Conservation (phyloP, 2,329 filamentous ascomycete genomes). For the Fusarium nelsonii region DNA sequence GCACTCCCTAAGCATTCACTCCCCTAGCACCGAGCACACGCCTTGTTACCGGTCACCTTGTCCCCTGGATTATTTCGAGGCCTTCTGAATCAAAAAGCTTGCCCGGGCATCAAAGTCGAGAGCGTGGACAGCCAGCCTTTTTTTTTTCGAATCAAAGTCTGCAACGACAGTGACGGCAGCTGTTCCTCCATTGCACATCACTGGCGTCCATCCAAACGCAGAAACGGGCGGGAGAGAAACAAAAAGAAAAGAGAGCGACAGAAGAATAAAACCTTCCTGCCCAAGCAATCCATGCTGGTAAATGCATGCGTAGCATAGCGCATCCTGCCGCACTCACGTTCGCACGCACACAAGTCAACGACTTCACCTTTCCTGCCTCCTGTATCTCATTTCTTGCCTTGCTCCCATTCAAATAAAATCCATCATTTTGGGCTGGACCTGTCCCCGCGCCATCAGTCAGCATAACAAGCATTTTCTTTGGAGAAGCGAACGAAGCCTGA, state of each 20-base stretch:
- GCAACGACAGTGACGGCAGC: slow-evolving; percentile 22
- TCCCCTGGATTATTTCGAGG: slow-evolving; percentile 32
- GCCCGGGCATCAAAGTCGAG: slow-evolving; percentile 25
- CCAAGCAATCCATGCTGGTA: slow-evolving; percentile 47
- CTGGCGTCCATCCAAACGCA: slow-evolving; percentile 45
- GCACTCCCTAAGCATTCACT: slow-evolving; percentile 42
- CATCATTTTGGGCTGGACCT: slow-evolving; percentile 6
- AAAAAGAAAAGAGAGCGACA: background rate
- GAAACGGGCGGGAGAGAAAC: slow-evolving; percentile 23
- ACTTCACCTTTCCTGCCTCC: slow-evolving; percentile 24
- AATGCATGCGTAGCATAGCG: slow-evolving; percentile 48
- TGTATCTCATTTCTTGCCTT: slow-evolving; percentile 22
- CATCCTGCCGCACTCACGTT: slow-evolving; percentile 42
- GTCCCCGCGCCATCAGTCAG: slow-evolving; percentile 37
- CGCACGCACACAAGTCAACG: slow-evolving; percentile 18
- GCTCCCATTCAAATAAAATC: slow-evolving; percentile 9
- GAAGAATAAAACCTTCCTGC: slow-evolving; percentile 23
- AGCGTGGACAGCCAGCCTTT: slow-evolving; percentile 37
- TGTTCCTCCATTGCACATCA: slow-evolving; percentile 41
- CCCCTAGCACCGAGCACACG: slow-evolving; percentile 44
- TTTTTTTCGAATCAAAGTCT: slow-evolving; percentile 12
- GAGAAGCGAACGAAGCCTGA: slow-evolving; percentile 32
- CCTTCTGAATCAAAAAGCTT: slow-evolving; percentile 18
- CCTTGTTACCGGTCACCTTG: slow-evolving; percentile 33
- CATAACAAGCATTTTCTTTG: slow-evolving; percentile 17